A percentile compares a stretch with the other conserved stretches of the same genome.
phyloP scores from a whole-genome alignment of 805 yeast genomes.

The Helenozyma rhizophorensis region DNA sequence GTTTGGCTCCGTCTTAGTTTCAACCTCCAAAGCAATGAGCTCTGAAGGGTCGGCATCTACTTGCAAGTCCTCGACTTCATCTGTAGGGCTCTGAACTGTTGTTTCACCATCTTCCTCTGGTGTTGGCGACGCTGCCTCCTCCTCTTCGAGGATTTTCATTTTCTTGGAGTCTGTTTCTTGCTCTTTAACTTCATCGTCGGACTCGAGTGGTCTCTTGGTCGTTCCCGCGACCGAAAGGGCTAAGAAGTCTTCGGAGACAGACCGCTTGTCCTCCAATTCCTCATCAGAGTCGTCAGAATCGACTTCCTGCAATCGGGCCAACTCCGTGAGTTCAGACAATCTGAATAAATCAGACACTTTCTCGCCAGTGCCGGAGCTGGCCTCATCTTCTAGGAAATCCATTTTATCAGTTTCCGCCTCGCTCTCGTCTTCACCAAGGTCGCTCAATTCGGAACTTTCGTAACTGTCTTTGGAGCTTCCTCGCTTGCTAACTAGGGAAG shows the following conservation, averaged over 20 bases:
- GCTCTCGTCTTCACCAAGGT: slow-evolving; percentile 58
- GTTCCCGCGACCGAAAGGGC: slow-evolving; percentile 6
- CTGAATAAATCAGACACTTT: slow-evolving; percentile 33
- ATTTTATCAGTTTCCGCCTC: slow-evolving; percentile 92
- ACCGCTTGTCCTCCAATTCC: slow-evolving; percentile 1
- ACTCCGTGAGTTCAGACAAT: slow-evolving; percentile 38
- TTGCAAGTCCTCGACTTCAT: too few relatives aligned
- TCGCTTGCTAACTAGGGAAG: slow-evolving; percentile 10
- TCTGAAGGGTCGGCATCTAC: too few relatives aligned
- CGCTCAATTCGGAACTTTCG: slow-evolving; percentile 44
- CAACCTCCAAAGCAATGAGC: too few relatives aligned
- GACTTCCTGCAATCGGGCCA: slow-evolving; percentile 37
- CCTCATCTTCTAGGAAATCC: slow-evolving; percentile 47
- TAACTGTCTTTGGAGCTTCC: slow-evolving; percentile 20
- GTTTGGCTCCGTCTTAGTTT: too few relatives aligned
- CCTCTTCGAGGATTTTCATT: slow-evolving; percentile 3
- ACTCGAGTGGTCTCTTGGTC: background rate
- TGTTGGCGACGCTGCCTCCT: slow-evolving; percentile 3
- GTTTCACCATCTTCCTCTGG: background rate
- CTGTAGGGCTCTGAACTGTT: too few relatives aligned
- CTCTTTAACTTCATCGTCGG: background rate
- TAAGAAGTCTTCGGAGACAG: background rate
- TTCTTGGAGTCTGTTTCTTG: too few relatives aligned
- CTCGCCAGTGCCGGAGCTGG: slow-evolving; percentile 15
- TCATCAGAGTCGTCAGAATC: slow-evolving; percentile 30